Percentiles rank a stretch among this genome's conserved stretches.
These are phyloP conservation scores for Neofusicoccum laricinum DNA, from an alignment of 2,329 filamentous ascomycete species.

Conservation along the genomic window DNA sequence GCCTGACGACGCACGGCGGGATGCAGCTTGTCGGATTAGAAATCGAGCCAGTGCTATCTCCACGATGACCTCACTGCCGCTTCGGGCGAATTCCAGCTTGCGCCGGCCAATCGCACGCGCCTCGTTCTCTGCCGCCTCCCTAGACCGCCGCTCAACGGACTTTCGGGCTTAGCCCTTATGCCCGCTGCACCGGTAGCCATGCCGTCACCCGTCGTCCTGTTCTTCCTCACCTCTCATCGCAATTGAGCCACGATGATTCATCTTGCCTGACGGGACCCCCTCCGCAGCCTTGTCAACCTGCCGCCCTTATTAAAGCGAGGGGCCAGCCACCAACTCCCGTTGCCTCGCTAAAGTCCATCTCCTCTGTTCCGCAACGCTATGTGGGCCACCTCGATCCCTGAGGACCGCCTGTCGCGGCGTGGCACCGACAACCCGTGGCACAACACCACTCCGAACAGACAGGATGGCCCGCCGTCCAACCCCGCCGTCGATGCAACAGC, in stretches of 20 bases:
- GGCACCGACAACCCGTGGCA: slow-evolving; percentile 35
- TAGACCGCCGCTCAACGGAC: not conserved
- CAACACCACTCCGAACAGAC: slow-evolving; percentile 23
- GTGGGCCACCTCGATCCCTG: slow-evolving; percentile 25
- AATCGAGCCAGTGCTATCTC: slow-evolving; percentile 2
- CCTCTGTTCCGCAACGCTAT: not conserved
- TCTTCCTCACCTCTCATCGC: not conserved
- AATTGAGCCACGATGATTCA: too few species aligned
- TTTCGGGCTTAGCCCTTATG: slow-evolving; percentile 10
- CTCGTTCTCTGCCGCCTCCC: not conserved
- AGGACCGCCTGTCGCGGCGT: not conserved
- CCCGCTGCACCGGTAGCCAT: not conserved
- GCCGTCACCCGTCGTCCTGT: too few species aligned
- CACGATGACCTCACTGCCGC: slow-evolving; percentile 13
- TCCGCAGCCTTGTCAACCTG: not conserved
- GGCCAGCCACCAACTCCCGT: not conserved
- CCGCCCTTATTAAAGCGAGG: not conserved
- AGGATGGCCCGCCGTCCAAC: slow-evolving; percentile 22
- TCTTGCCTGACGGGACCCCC: not conserved
- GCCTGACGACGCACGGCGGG: not conserved
- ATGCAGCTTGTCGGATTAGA: not conserved
- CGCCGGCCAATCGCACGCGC: not conserved
- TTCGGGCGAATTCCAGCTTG: not conserved
- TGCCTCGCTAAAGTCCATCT: not conserved
- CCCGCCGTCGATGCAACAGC: not conserved